Conservation (phyloP, 1,284 basidiomycete species). For the Moesziomyces sp. region DNA sequence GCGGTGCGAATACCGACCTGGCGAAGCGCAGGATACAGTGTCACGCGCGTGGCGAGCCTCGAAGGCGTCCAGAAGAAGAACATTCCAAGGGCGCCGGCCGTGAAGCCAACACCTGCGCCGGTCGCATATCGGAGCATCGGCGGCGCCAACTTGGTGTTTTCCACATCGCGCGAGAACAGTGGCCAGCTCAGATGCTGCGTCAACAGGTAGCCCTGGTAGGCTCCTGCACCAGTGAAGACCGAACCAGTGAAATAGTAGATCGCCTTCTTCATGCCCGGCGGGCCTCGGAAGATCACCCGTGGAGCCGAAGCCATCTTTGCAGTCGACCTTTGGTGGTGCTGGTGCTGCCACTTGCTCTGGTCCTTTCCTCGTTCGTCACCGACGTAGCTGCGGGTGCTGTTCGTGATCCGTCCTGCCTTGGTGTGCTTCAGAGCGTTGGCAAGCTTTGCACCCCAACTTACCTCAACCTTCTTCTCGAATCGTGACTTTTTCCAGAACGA, state of each 20-base stretch:
- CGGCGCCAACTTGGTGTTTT: slow-evolving; percentile 43
- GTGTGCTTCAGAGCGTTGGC: no score
- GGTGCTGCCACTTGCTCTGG: neutral
- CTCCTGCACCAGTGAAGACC: slow-evolving; percentile 41
- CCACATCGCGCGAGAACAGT: slow-evolving; percentile 31
- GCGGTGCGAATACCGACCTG: slow-evolving; percentile 35
- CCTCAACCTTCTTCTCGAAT: no score
- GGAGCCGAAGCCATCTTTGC: slow-evolving; percentile 5
- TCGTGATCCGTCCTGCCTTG: no score
- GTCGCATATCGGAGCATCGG: slow-evolving; percentile 33
- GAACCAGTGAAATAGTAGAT: slow-evolving; percentile 48
- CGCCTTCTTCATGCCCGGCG: slow-evolving; percentile 42
- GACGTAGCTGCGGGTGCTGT: no score
- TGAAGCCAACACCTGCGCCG: slow-evolving; percentile 19
- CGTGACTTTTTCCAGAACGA: no score
- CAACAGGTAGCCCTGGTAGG: slow-evolving; percentile 46
- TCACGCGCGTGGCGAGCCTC: slow-evolving; percentile 45
- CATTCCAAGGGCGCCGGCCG: slow-evolving; percentile 24
- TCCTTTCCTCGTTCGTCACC: no score
- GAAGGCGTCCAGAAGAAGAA: slow-evolving; percentile 52
- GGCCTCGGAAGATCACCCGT: slow-evolving; percentile 45
- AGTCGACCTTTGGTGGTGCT: slow-evolving; percentile 3
- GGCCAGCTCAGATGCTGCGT: slow-evolving; percentile 52
- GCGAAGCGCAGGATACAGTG: slow-evolving; percentile 41
- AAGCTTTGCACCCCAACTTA: no score